These are phyloP conservation scores for Wallacemonas collosoma DNA, from an alignment of 208 protist genomes.

Conservation along the genomic window DNA sequence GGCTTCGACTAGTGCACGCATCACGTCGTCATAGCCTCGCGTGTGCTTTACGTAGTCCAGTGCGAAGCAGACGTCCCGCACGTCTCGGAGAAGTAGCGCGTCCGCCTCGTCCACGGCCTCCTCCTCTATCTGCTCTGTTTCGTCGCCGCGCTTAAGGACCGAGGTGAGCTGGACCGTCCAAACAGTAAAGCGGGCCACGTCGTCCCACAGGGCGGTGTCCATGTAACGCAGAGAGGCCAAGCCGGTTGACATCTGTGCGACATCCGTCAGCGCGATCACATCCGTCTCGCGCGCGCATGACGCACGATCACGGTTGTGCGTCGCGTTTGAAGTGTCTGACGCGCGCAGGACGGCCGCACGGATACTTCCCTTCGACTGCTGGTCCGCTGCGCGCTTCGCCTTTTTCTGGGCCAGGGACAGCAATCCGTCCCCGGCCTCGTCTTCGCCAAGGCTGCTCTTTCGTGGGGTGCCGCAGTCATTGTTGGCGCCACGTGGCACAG, in stretches of 20 bases:
- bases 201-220: conserved; percentile 56
- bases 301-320: not conserved
- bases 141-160: not conserved
- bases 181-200: conserved; percentile 38
- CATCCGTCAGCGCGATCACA: conserved; percentile 35
- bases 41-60: conserved; percentile 52
- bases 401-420: not conserved
- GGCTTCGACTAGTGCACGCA: conserved; percentile 51
- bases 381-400: not conserved
- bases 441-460: not conserved
- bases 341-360: not conserved
- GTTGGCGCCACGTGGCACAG: not conserved
- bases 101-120: not conserved
- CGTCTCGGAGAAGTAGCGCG: conserved; percentile 27
- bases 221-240: conserved; percentile 47
- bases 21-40: conserved; percentile 60
- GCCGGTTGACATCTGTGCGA: conserved; percentile 47
- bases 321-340: not conserved
- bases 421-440: not conserved
- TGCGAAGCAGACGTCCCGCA: conserved; percentile 74
- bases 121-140: not conserved
- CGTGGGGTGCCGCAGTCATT: not conserved
- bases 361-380: not conserved
- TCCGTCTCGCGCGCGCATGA: not conserved
- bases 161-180: conserved; percentile 20